Evolutionary conservation across 2,329 filamentous ascomycete species (phyloP).

Genomic region (Fusarium chaquense): DNA sequence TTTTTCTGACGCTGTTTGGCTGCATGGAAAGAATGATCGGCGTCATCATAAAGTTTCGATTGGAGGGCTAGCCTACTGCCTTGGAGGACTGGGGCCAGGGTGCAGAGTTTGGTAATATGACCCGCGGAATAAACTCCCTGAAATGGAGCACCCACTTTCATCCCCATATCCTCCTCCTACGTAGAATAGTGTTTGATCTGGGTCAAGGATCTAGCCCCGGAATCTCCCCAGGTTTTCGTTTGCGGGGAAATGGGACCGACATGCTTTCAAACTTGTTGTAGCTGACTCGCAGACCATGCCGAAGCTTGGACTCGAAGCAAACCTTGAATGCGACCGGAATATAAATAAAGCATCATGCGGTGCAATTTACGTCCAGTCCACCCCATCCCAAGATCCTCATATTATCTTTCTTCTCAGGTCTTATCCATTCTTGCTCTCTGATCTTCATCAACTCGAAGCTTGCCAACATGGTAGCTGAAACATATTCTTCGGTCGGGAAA

Average conservation of each 20-base stretch:
- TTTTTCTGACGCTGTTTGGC: neutral
- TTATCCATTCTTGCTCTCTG: neutral
- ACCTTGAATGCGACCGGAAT: neutral
- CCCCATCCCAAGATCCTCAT: neutral
- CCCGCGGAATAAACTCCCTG: conserved; percentile 2
- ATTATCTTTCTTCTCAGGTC: neutral
- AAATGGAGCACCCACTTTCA: neutral
- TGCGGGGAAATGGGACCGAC: neutral
- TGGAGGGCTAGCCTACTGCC: neutral
- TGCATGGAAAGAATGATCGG: neutral
- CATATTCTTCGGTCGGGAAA: neutral
- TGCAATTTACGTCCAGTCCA: neutral
- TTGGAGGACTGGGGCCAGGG: neutral
- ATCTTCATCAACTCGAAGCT: neutral
- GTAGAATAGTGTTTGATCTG: neutral
- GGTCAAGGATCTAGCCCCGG: neutral
- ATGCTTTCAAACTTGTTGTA: neutral
- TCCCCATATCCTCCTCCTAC: too few species aligned
- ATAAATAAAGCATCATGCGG: neutral
- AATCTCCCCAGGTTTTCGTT: neutral
- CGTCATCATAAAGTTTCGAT: too few species aligned
- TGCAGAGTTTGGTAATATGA: neutral
- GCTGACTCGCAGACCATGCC: neutral
- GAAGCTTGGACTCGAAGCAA: neutral
- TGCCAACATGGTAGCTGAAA: neutral